Base-by-base conservation (phyloP, 192 early-diverging fungal species). In the Backusella westeae region DNA sequence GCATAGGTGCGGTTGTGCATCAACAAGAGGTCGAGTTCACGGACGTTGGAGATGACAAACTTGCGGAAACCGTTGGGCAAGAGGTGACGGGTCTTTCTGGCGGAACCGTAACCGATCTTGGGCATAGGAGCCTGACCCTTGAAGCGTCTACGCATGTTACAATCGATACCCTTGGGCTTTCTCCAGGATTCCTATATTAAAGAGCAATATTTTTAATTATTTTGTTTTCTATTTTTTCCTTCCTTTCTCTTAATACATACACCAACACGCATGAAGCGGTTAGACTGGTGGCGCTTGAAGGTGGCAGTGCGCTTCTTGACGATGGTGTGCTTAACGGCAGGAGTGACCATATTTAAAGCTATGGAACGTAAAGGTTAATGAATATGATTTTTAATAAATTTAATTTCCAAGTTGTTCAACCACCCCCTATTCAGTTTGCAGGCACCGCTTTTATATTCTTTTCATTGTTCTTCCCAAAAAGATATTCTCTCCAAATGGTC, bases 161-260 rank as follows among this genome's bases (percentile, higher is more conserved):
- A 95, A 86, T 99, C 98, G 90, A 99, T 99, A 99, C 98, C 98
- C 89, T 93, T 95, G 82, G 98, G 98, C 88, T 98, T 97, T 89
- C 98, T 94, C 98, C 98, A 99, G 81, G 95, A 95, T 82, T 91
- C 91, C 94, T 96, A 88, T 96, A 88, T 67, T 9, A 32, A 3
- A n/a, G 67, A 32, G 7, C 26, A 39, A 12, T 38, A 53, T 42
- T 21, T 15, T 63, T 34, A 15, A 26, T 63, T 21, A 9, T 7
- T 6, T 23, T 34, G 4, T 44, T 59, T 53, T 59, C 6, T 32
- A 41, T 19, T 0, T 70, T 38, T 0, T 0, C 23, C 6, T 4
- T 3, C 19, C 9, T 71, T 35, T 39, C 0, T 38, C 4, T 44
- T 44, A 17, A 52, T 32, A 77, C 85, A 75, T 92, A 95, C 94